phyloP scores from a whole-genome alignment of 2,329 filamentous ascomycete genomes.

The Fusarium begoniae region DNA sequence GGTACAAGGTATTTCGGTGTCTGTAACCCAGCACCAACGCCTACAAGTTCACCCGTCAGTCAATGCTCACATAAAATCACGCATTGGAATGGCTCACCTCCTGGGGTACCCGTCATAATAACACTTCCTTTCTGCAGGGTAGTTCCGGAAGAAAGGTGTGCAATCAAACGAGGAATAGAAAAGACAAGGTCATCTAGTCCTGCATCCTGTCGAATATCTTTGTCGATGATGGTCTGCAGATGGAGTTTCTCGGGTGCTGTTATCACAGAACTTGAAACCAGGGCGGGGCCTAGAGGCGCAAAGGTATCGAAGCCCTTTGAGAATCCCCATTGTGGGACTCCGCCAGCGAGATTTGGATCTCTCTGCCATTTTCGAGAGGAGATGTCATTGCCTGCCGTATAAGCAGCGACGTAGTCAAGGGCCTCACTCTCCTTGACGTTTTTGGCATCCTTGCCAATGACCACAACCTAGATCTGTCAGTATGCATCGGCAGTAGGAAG shows the following conservation, averaged over 20 bases:
- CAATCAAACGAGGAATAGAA: slow-evolving; percentile 49
- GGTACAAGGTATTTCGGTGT: slow-evolving; percentile 51
- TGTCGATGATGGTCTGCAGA: slow-evolving; percentile 58
- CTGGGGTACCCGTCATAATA: slow-evolving; percentile 58
- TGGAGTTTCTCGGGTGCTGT: slow-evolving; percentile 53
- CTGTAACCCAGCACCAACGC: slow-evolving; percentile 55
- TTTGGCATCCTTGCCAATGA: slow-evolving; percentile 61
- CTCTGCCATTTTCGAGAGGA: slow-evolving; percentile 62
- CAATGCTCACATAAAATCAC: accelerated
- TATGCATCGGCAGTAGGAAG: accelerated
- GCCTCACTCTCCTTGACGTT: slow-evolving; percentile 57
- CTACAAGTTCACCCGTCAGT: slow-evolving; percentile 31
- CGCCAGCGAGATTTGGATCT: slow-evolving; percentile 58
- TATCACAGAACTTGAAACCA: slow-evolving; percentile 56
- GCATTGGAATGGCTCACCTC: not conserved
- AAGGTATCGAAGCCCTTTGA: slow-evolving; percentile 66
- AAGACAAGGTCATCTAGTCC: slow-evolving; percentile 56
- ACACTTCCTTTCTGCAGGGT: slow-evolving; percentile 54
- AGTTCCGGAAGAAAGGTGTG: slow-evolving; percentile 52
- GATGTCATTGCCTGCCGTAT: slow-evolving; percentile 65
- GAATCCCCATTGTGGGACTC: slow-evolving; percentile 66
- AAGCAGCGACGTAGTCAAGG: slow-evolving; percentile 61
- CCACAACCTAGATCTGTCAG: not conserved
- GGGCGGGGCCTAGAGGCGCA: slow-evolving; percentile 59
- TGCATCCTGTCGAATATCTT: slow-evolving; percentile 56